These are phyloP conservation scores for Areca catechu DNA, from an alignment of 176 grass and related monocot species.

Conservation along the genomic window DNA sequence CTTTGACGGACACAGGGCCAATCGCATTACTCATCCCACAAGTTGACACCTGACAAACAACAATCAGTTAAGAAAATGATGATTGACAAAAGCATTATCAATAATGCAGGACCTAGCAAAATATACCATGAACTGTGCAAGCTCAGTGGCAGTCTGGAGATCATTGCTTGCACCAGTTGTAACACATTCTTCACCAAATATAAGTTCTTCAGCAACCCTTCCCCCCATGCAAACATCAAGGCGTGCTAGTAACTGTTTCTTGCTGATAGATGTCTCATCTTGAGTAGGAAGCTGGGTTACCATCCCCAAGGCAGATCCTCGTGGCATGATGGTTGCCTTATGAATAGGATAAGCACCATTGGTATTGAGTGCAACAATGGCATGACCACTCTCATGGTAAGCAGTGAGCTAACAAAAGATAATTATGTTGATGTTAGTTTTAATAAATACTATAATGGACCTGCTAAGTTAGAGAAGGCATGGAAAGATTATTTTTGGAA, in stretches of 20 bases:
- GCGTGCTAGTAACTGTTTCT: conserved; percentile 83
- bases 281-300: conserved; percentile 94
- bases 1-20: conserved; percentile 91
- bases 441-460: too few species aligned
- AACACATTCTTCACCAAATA: conserved; percentile 97
- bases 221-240: conserved; percentile 99
- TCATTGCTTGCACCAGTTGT: conserved; percentile 92
- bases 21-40: conserved; percentile 95
- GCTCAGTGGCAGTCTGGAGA: conserved; percentile 86
- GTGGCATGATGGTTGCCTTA: conserved; percentile 95
- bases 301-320: conserved; percentile 93
- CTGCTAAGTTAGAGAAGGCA: too few species aligned
- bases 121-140: conserved; percentile 94
- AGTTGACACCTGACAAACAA: conserved; percentile 61
- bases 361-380: conserved; percentile 95
- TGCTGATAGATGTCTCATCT: conserved; percentile 97
- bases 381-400: conserved; percentile 99
- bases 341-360: conserved; percentile 83
- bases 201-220: conserved; percentile 90
- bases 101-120: conserved; percentile 7
- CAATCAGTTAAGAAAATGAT: conserved; percentile 3
- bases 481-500: too few species aligned
- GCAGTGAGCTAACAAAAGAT: conserved; percentile 61
- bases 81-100: conserved; percentile 6
- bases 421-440: conserved; percentile 2